Conservation (phyloP, 2,329 filamentous ascomycete genomes). For the Cercospora beticola region DNA sequence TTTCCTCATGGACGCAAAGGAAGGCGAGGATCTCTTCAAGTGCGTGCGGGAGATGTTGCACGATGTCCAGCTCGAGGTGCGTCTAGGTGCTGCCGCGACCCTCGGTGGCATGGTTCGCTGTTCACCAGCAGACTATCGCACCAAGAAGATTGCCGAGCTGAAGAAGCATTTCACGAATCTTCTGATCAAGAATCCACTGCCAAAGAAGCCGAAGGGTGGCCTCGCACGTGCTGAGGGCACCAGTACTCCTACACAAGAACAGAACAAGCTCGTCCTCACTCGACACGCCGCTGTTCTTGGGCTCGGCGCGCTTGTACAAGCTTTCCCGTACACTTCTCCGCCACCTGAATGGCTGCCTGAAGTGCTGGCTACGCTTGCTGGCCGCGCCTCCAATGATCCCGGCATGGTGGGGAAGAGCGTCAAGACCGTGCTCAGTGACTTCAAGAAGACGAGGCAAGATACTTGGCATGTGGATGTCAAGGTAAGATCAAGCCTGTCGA, state of each 20-base stretch:
- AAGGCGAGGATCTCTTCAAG: conserved; percentile 79
- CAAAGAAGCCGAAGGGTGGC: conserved; percentile 59
- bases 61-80: conserved; percentile 89
- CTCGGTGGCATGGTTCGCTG: conserved; percentile 97
- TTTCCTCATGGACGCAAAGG: conserved; percentile 73
- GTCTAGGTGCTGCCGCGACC: conserved; percentile 86
- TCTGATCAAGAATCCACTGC: conserved; percentile 81
- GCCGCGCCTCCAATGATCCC: conserved; percentile 80
- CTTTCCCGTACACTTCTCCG: conserved; percentile 92
- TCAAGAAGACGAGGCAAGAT: conserved; percentile 99
- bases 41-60: conserved; percentile 95
- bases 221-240: conserved; percentile 44
- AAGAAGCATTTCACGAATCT: conserved; percentile 76
- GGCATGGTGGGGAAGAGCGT: conserved; percentile 95
- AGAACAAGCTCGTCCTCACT: conserved; percentile 73
- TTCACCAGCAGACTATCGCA: conserved; percentile 77
- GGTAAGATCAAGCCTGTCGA: conserved; percentile 56
- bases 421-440: conserved; percentile 89
- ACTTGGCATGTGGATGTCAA: conserved; percentile 98
- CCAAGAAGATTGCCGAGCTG: conserved; percentile 71
- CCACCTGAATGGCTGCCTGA: conserved; percentile 93
- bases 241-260: conserved; percentile 66
- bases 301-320: conserved; percentile 85
- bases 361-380: conserved; percentile 79
- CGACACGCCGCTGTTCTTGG: conserved; percentile 91